These are phyloP conservation scores for Picochlorum costavermella DNA, from an alignment of 139 green algal species.

Conservation along the genomic window DNA sequence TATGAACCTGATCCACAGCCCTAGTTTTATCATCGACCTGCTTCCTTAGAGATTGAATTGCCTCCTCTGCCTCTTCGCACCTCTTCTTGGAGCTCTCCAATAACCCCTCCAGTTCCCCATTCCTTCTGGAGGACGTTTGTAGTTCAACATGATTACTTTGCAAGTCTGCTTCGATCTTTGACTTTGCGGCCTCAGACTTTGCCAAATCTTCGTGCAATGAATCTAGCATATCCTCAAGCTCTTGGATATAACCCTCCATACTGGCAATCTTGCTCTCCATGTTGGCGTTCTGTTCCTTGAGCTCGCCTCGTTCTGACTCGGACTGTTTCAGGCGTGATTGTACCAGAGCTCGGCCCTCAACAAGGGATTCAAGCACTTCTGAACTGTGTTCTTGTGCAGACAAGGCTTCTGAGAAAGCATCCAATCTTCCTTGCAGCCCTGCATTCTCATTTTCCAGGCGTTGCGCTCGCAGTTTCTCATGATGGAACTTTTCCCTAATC, in stretches of 20 bases:
- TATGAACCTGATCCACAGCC: constrained; percentile 11
- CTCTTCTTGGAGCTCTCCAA: background rate
- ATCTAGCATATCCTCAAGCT: background rate
- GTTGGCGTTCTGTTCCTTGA: background rate
- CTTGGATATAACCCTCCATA: background rate
- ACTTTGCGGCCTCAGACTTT: constrained; percentile 1
- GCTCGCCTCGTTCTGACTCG: background rate
- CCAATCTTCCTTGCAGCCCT: constrained; percentile 5
- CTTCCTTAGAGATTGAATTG: constrained; percentile 10
- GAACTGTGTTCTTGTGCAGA: constrained; percentile 6
- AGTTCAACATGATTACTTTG: background rate
- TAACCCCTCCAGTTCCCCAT: background rate
- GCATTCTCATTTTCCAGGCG: constrained; percentile 2
- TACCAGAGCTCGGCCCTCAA: constrained; percentile 16
- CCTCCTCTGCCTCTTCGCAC: background rate
- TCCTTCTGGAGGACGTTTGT: background rate
- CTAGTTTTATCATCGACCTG: constrained; percentile 6
- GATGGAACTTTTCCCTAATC: background rate
- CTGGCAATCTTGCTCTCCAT: background rate
- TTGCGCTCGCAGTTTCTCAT: background rate
- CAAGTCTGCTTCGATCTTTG: background rate
- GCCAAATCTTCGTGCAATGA: constrained; percentile 12
- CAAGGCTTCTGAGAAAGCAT: constrained; percentile 16
- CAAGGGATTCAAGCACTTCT: constrained; percentile 17
- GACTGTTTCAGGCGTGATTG: constrained; percentile 6